Evolutionary conservation across 2,329 filamentous ascomycete species (phyloP), one percentile per base, ranked within the genome.

Genomic region (Clonostachys solani): DNA sequence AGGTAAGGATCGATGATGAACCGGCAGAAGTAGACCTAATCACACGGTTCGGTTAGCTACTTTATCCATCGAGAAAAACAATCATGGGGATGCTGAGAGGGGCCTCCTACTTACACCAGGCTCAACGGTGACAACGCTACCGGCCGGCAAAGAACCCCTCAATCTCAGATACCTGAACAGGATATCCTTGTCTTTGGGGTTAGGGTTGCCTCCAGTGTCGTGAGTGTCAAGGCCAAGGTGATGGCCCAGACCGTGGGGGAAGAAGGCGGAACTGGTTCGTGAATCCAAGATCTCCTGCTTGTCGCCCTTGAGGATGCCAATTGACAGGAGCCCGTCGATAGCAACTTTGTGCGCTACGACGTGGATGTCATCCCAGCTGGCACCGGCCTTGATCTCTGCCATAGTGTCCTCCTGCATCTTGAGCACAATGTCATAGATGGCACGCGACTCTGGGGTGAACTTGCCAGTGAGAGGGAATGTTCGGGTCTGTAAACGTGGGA

Each of bases 161-260:
- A 95, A 84, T 41, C 94, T 78, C 50, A 99, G 72, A 61, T 96
- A 97, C 46, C 83, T 78, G 69, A 96, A 97, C 77, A 96, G 82
- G 35, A 80, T 73, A 63, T 99, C 92, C 50, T 78, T 72, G 61
- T 99, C 94, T 9, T 74, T 74, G 57, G 88, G 89, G 65, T 92
- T 86, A 35, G 87, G 75, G 62, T 90, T 84, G 18, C 88, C 89
- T 50, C 87, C 87, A 0, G 84, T 87, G 60, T 96, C 92, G 64
- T 96, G 92, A 3, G 91, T 95, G 63, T 96, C 92, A 78, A 96
- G 86, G 52, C 92, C 92, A 10, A 96, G 73, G 63, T 95, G 92
- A 66, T 96, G 92, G 0, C 92, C 92, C 1, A 96, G 72, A 1
- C 92, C 92, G 63, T 96, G 92, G 2, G 92, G 92, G 60, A 96